A percentile compares a stretch with the other conserved stretches of the same genome.
phyloP scores from a whole-genome alignment of 345 rosid species.

The Mercurialis annua region DNA sequence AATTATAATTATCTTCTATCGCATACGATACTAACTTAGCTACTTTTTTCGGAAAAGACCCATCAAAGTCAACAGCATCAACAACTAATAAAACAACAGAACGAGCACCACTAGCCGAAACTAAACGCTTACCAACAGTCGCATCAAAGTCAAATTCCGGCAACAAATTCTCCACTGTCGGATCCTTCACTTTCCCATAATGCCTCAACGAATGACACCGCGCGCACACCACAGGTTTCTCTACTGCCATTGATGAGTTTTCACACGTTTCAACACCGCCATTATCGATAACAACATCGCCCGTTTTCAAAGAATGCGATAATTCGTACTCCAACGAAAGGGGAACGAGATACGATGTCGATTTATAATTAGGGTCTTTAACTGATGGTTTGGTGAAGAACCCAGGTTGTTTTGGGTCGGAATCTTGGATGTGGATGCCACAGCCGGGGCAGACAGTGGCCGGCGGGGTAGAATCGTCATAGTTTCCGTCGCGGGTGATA shows the following conservation, averaged over 20 bases:
- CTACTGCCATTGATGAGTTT: background rate
- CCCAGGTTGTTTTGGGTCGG: constrained; percentile 67
- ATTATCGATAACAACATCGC: constrained; percentile 40
- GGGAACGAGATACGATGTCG: constrained; percentile 39
- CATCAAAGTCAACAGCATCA: constrained; percentile 88
- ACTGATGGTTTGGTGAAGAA: constrained; percentile 58
- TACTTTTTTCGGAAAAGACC: constrained; percentile 76
- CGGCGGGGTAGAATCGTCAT: constrained; percentile 50
- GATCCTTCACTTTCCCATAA: constrained; percentile 85
- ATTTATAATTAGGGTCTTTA: constrained; percentile 31
- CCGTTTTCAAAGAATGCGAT: constrained; percentile 55
- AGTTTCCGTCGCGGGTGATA: constrained; percentile 78
- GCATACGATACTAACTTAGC: constrained; percentile 68
- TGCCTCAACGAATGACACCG: constrained; percentile 90
- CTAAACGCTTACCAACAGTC: constrained; percentile 71
- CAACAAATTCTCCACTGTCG: constrained; percentile 71
- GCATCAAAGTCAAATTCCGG: constrained; percentile 92
- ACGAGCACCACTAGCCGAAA: constrained; percentile 60
- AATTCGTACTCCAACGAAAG: constrained; percentile 58
- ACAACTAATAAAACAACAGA: constrained; percentile 81
- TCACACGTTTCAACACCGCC: constrained; percentile 35
- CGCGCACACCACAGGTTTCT: constrained; percentile 68
- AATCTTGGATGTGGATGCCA: constrained; percentile 79
- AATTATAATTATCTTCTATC: constrained; percentile 58
- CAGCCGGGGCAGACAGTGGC: constrained; percentile 86